Conservation (phyloP, 2,329 filamentous ascomycete genomes). For the Blastomyces gilchristii region DNA sequence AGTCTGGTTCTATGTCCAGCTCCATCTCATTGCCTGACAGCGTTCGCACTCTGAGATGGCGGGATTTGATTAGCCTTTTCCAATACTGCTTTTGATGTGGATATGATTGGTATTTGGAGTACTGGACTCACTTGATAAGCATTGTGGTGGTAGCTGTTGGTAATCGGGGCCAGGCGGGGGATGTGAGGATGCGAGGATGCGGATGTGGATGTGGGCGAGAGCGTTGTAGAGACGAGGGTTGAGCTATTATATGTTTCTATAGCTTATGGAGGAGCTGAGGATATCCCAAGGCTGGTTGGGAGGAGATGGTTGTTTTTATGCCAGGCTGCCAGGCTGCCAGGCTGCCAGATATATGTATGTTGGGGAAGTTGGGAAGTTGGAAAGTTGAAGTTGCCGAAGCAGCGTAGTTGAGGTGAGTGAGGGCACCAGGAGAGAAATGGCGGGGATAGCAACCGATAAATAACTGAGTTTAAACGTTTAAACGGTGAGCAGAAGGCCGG, state of each 20-base stretch:
- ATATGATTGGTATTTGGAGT: neutral
- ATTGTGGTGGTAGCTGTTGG: conserved; percentile 21
- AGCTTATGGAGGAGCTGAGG: neutral
- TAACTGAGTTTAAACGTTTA: no score
- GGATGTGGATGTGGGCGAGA: neutral
- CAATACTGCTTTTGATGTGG: neutral
- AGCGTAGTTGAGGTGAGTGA: no score
- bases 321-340: no score
- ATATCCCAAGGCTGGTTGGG: neutral
- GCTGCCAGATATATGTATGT: no score
- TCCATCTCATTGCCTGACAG: conserved; percentile 98
- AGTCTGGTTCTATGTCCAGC: conserved; percentile 87
- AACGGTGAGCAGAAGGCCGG: no score
- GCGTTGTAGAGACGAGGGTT: neutral
- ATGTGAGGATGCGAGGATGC: neutral
- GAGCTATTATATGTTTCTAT: neutral
- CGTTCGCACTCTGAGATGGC: conserved; percentile 67
- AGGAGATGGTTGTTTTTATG: no score
- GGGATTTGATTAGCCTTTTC: conserved; percentile 7
- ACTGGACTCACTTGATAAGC: conserved; percentile 42
- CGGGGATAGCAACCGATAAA: neutral
- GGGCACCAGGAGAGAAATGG: no score
- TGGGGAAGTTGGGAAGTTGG: no score
- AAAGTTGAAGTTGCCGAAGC: no score
- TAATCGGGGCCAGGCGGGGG: conserved; percentile 23